A percentile compares a stretch with the other conserved stretches of the same genome.
Evolutionary conservation across 129 eudicot species (phyloP).

Genomic region (Silybum marianum): DNA sequence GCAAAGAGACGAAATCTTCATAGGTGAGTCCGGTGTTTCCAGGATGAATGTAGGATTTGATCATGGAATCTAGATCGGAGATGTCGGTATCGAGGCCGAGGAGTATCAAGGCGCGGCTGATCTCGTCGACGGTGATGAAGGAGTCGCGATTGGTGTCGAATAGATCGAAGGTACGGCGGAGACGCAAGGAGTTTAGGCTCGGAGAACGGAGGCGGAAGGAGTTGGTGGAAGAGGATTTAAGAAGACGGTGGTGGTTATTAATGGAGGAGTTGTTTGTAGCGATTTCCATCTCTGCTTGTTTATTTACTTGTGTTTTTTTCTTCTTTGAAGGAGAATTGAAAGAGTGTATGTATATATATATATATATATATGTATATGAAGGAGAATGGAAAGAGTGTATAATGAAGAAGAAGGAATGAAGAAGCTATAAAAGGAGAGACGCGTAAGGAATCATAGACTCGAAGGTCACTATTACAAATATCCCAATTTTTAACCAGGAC

Average conservation of each 20-base stretch:
- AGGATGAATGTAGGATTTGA: conserved; percentile 42
- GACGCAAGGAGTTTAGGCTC: conserved; percentile 74
- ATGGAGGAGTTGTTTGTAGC: background rate
- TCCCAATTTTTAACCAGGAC: background rate
- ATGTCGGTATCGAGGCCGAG: conserved; percentile 62
- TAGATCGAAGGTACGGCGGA: conserved; percentile 71
- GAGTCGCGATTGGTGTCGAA: conserved; percentile 69
- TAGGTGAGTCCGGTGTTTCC: conserved; percentile 59
- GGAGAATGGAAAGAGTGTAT: background rate
- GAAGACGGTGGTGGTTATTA: background rate
- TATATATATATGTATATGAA: background rate
- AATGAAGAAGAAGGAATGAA: background rate
- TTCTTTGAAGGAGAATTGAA: background rate
- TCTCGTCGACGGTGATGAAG: conserved; percentile 58
- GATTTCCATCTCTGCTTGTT: conserved; percentile 3
- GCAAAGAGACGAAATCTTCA: conserved; percentile 61
- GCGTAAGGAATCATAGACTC: background rate
- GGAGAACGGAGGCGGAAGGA: conserved; percentile 61
- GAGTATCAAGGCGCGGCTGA: conserved; percentile 57
- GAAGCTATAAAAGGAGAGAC: background rate
- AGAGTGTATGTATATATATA: background rate
- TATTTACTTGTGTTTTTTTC: background rate
- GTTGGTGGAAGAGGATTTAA: conserved; percentile 26
- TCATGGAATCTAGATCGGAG: conserved; percentile 44
- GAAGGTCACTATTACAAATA: background rate